phyloP scores from a whole-genome alignment of 768 basidiomycete genomes.

The Mycena haematopus region DNA sequence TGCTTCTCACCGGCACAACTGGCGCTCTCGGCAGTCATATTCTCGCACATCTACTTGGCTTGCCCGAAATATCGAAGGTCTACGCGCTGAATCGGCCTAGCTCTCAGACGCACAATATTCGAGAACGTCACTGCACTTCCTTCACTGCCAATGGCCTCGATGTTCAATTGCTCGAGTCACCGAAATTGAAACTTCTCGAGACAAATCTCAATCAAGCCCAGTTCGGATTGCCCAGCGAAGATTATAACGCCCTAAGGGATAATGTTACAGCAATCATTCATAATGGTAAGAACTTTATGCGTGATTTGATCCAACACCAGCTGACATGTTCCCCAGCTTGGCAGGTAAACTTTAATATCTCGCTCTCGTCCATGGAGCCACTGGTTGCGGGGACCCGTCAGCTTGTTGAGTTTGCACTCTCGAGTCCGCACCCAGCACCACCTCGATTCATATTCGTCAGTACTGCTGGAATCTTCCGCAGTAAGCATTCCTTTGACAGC shows the following conservation, averaged over 20 bases:
- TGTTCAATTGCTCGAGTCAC: not conserved
- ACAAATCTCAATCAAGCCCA: not conserved
- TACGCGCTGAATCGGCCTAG: slow-evolving; percentile 38
- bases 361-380: not conserved
- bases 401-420: not conserved
- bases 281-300: not conserved
- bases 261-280: not conserved
- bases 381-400: not conserved
- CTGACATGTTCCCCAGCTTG: not conserved
- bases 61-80: slow-evolving; percentile 29
- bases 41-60: slow-evolving; percentile 34
- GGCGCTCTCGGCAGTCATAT: slow-evolving; percentile 41
- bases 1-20: slow-evolving; percentile 45
- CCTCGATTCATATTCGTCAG: not conserved
- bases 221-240: no score
- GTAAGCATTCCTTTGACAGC: not conserved
- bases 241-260: no score
- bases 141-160: not conserved
- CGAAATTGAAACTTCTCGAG: not conserved
- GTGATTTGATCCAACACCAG: not conserved
- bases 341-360: not conserved
- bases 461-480: not conserved
- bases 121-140: not conserved
- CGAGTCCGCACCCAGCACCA: not conserved
- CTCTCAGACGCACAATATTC: not conserved